A percentile compares a stretch with the other conserved stretches of the same genome.
Conservation (phyloP, 306 rosid genomes). For the Corylus americana region DNA sequence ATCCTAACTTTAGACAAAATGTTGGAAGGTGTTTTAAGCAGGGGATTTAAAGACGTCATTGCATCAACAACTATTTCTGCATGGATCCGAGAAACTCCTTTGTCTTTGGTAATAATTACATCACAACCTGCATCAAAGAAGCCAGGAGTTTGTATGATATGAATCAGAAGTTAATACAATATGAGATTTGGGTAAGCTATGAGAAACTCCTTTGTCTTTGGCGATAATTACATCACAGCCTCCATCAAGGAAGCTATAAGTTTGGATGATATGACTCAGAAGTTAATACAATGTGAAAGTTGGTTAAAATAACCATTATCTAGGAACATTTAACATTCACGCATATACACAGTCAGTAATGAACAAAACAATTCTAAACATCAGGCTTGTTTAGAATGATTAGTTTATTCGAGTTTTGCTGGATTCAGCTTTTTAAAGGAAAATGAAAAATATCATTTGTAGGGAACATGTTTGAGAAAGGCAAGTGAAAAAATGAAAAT, state of each 20-base stretch:
- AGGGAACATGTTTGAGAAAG: neutral
- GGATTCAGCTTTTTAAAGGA: neutral
- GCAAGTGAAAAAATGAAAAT: neutral
- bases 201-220: slow-evolving; percentile 91
- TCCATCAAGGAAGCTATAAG: slow-evolving; percentile 32
- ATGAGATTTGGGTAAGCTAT: neutral
- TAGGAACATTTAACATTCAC: neutral
- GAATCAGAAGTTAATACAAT: slow-evolving; percentile 9
- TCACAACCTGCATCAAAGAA: slow-evolving; percentile 68
- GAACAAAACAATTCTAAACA: neutral
- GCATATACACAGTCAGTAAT: neutral
- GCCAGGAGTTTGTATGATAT: slow-evolving; percentile 12
- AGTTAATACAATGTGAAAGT: neutral
- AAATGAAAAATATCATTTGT: neutral
- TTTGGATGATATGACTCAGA: slow-evolving; percentile 15
- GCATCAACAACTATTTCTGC: slow-evolving; percentile 78
- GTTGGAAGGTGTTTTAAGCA: slow-evolving; percentile 28
- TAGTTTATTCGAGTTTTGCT: neutral
- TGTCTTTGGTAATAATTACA: slow-evolving; percentile 71
- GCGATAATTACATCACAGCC: slow-evolving; percentile 80
- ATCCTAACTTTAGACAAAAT: slow-evolving; percentile 40
- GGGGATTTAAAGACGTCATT: slow-evolving; percentile 45
- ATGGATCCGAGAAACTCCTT: slow-evolving; percentile 93
- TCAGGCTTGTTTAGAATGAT: no score
- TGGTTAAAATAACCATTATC: neutral